Evolutionary conservation across 169 alveolate species (phyloP).

Genomic region (Amoebophrya sp.): DNA sequence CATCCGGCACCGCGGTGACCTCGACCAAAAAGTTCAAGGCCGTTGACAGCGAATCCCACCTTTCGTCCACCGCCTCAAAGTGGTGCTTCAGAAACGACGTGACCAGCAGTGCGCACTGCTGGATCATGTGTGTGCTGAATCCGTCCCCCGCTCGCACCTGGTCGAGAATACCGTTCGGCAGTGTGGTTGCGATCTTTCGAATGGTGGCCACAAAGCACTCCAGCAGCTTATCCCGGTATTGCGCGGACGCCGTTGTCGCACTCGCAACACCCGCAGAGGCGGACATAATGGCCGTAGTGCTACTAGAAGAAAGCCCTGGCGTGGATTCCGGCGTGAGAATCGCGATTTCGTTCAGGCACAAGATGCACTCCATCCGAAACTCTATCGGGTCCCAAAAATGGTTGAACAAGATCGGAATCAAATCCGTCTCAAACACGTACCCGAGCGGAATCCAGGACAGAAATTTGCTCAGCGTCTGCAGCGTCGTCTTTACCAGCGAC

Average conservation of each 20-base stretch:
- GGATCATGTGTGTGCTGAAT: not conserved
- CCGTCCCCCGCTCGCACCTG: not conserved
- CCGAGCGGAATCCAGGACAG: not conserved
- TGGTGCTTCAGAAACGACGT: not conserved
- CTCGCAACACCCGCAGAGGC: too few relatives aligned
- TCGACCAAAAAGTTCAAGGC: not conserved
- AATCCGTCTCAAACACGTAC: not conserved
- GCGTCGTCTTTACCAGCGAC: not conserved
- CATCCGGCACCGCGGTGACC: not conserved
- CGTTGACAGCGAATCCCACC: not conserved
- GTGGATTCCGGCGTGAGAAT: too few relatives aligned
- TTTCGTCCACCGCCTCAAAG: not conserved
- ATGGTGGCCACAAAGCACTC: not conserved
- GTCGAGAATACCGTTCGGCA: not conserved
- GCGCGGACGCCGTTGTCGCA: too few relatives aligned
- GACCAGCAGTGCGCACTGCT: not conserved
- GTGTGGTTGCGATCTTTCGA: not conserved
- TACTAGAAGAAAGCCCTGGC: too few relatives aligned
- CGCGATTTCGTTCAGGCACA: slow-evolving; percentile 1
- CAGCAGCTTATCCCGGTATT: too few relatives aligned
- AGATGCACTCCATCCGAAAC: not conserved
- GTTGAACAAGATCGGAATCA: not conserved
- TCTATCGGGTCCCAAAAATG: not conserved
- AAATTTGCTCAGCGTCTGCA: not conserved
- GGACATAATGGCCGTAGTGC: too few relatives aligned